Percentiles rank a stretch among this genome's conserved stretches.
phyloP scores from a whole-genome alignment of 2,329 filamentous ascomycete genomes.

The Coniochaeta pulveracea region DNA sequence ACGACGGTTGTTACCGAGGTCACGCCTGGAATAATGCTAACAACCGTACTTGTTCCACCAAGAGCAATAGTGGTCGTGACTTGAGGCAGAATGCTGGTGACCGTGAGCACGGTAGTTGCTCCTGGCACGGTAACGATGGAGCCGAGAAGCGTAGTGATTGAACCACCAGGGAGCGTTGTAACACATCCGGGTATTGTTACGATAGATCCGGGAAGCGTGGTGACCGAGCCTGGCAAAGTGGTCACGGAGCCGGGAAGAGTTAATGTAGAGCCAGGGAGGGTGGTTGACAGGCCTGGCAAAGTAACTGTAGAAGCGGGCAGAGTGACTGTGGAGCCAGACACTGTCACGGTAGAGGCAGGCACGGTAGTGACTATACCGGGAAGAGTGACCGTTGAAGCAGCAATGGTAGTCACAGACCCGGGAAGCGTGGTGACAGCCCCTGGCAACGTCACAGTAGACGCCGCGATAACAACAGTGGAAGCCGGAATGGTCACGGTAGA shows the following conservation, averaged over 20 bases:
- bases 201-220: slow-evolving; percentile 8
- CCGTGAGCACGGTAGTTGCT: slow-evolving; percentile 1
- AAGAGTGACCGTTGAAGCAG: too few species aligned
- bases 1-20: slow-evolving; percentile 10
- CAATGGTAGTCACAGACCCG: background rate
- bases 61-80: slow-evolving; percentile 14
- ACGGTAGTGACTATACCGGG: slow-evolving; percentile 8
- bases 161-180: slow-evolving; percentile 8
- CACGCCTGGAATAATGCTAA: slow-evolving; percentile 10
- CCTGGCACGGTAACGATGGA: slow-evolving; percentile 6
- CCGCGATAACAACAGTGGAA: slow-evolving; percentile 4
- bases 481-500: slow-evolving; percentile 1
- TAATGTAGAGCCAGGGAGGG: slow-evolving; percentile 8
- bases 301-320: background rate
- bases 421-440: background rate
- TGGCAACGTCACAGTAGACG: background rate
- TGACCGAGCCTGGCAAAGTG: slow-evolving; percentile 10
- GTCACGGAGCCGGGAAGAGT: slow-evolving; percentile 6
- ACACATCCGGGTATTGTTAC: background rate
- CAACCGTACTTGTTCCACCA: slow-evolving; percentile 12
- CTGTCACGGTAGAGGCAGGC: slow-evolving; percentile 6
- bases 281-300: slow-evolving; percentile 10
- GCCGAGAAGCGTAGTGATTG: slow-evolving; percentile 6
- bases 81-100: slow-evolving; percentile 9
- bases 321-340: background rate